Conservation (phyloP, 106 monocot genomes). For the Gastrodia elata region DNA sequence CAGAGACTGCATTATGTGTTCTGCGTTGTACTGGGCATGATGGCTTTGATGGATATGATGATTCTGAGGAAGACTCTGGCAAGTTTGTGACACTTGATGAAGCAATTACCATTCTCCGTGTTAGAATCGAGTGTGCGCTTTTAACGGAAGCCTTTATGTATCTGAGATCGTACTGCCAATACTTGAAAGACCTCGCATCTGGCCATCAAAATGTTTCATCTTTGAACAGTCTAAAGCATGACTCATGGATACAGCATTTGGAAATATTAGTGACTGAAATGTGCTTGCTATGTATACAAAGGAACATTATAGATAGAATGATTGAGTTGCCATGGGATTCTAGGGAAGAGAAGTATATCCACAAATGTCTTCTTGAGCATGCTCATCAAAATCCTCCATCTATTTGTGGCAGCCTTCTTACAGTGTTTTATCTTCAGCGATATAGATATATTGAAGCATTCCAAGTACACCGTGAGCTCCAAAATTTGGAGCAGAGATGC, state of each 20-base stretch:
- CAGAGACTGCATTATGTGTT: conserved; percentile 67
- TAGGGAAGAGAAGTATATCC: conserved; percentile 72
- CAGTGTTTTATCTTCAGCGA: conserved; percentile 89
- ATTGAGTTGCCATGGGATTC: conserved; percentile 94
- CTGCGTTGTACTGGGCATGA: conserved; percentile 70
- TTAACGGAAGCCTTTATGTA: conserved; percentile 90
- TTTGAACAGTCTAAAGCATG: conserved; percentile 12
- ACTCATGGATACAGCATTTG: conserved; percentile 37
- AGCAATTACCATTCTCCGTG: conserved; percentile 63
- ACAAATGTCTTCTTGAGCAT: conserved; percentile 61
- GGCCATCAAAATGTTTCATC: conserved; percentile 10
- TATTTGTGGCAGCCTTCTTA: conserved; percentile 73
- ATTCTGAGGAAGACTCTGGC: conserved; percentile 15
- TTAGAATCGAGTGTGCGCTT: conserved; percentile 75
- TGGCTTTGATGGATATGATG: conserved; percentile 30
- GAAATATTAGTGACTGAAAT: conserved; percentile 80
- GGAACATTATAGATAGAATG: conserved; percentile 81
- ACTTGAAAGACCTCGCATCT: conserved; percentile 36
- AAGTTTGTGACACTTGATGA: conserved; percentile 34
- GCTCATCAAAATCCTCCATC: conserved; percentile 53
- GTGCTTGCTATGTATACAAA: conserved; percentile 69
- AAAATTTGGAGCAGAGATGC: conserved; percentile 38
- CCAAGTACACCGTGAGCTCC: conserved; percentile 49
- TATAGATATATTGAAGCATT: conserved; percentile 73
- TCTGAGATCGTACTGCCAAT: conserved; percentile 57